Evolutionary conservation across 2,329 filamentous ascomycete species (phyloP).

Genomic region (Colletotrichum magnum): DNA sequence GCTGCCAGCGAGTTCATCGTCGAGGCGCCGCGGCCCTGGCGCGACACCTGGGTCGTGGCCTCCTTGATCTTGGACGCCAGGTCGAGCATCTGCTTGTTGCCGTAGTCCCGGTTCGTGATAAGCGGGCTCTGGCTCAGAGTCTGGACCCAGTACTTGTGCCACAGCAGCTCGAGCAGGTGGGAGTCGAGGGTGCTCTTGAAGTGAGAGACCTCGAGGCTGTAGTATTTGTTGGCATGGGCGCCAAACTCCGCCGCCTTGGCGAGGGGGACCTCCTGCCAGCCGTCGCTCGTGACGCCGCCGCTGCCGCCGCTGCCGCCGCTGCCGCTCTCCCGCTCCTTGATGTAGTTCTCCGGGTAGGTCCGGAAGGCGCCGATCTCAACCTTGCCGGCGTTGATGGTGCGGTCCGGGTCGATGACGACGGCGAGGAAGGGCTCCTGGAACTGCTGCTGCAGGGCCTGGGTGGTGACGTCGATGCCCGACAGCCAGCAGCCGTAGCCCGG

Average conservation of each 20-base stretch:
- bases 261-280: constrained; percentile 86
- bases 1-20: constrained; percentile 43
- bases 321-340: constrained; percentile 55
- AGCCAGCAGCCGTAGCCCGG: constrained; percentile 99
- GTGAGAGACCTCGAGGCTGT: constrained; percentile 90
- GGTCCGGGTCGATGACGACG: constrained; percentile 93
- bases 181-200: constrained; percentile 95
- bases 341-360: constrained; percentile 85
- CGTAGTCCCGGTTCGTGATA: constrained; percentile 92
- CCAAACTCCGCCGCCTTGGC: constrained; percentile 97
- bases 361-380: constrained; percentile 98
- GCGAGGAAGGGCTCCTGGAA: constrained; percentile 94
- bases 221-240: constrained; percentile 91
- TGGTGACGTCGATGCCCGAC: constrained; percentile 93
- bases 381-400: constrained; percentile 93
- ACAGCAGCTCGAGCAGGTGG: constrained; percentile 87
- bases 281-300: constrained; percentile 62
- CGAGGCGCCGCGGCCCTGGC: constrained; percentile 48
- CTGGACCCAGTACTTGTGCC: constrained; percentile 99
- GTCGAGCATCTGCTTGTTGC: constrained; percentile 92
- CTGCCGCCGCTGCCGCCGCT: constrained; percentile 49
- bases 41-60: constrained; percentile 60
- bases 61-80: constrained; percentile 86
- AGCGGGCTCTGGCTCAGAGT: constrained; percentile 93
- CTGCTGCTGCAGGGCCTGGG: constrained; percentile 86